A percentile compares a stretch with the other conserved stretches of the same genome.
These are phyloP conservation scores for Pythium periplocum DNA, from an alignment of 352 stramenopile species.

Conservation along the genomic window DNA sequence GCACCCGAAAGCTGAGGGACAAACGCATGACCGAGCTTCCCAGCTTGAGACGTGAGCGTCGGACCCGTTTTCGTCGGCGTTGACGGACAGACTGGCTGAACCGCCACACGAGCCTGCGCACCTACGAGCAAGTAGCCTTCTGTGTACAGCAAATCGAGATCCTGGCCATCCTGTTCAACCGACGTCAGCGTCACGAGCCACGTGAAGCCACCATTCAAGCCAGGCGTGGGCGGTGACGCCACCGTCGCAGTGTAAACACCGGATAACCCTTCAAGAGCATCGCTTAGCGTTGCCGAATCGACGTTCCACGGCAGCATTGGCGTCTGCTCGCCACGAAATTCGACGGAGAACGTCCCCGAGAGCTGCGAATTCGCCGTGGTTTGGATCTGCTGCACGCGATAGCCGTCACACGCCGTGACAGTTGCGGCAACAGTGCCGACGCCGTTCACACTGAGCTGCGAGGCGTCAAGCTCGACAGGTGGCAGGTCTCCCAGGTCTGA, in stretches of 20 bases:
- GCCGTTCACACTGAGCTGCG: conserved; percentile 32
- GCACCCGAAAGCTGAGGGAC: conserved; percentile 53
- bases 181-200: conserved; percentile 88
- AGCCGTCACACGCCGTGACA: conserved; percentile 84
- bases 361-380: conserved; percentile 47
- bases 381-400: conserved; percentile 69
- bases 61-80: conserved; percentile 29
- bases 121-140: conserved; percentile 77
- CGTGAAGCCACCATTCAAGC: conserved; percentile 50
- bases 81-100: conserved; percentile 37
- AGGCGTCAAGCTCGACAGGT: conserved; percentile 44
- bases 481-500: conserved; percentile 69
- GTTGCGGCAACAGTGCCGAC: conserved; percentile 23
- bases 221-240: conserved; percentile 10
- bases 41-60: conserved; percentile 11
- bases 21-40: conserved; percentile 57
- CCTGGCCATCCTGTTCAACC: conserved; percentile 32
- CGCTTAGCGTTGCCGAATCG: conserved; percentile 34
- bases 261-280: conserved; percentile 61
- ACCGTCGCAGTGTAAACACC: conserved; percentile 77
- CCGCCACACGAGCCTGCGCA: conserved; percentile 30
- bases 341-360: conserved; percentile 83
- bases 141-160: conserved; percentile 63
- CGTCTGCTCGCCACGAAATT: conserved; percentile 67
- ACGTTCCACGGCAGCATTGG: conserved; percentile 68